phyloP scores from a whole-genome alignment of 208 protist genomes.

The Trypanosoma theileri region DNA sequence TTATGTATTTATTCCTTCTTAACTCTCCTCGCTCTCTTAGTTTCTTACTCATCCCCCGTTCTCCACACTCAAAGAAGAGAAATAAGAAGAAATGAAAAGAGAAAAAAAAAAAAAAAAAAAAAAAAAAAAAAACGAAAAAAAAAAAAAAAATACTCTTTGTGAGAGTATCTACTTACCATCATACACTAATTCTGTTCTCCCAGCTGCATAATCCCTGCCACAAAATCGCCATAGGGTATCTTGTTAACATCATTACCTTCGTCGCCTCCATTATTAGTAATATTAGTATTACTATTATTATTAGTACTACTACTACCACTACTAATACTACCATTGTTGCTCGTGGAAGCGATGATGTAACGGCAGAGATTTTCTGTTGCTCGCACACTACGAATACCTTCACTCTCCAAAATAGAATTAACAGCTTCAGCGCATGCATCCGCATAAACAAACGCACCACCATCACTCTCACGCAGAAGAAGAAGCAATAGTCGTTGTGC shows the following conservation, averaged over 20 bases:
- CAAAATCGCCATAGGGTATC: too few relatives aligned
- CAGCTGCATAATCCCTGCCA: conserved; percentile 10
- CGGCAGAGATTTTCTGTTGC: conserved; percentile 31
- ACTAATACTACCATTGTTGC: background rate
- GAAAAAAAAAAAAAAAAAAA: background rate
- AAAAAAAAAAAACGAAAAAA: background rate
- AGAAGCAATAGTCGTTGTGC: conserved; percentile 50
- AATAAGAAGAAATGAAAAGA: background rate
- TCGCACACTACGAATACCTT: conserved; percentile 30
- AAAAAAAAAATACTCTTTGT: conserved; percentile 5
- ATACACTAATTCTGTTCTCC: background rate
- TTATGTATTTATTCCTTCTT: too few relatives aligned
- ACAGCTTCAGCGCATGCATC: conserved; percentile 54
- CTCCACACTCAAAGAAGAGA: too few relatives aligned
- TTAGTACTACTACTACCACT: background rate
- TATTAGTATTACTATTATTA: background rate
- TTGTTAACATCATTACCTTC: too few relatives aligned
- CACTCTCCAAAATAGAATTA: conserved; percentile 58
- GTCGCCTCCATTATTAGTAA: background rate
- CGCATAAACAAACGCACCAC: conserved; percentile 21
- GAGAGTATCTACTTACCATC: background rate
- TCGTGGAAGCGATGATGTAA: background rate
- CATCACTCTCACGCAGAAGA: conserved; percentile 32
- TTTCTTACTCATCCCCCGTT: too few relatives aligned
- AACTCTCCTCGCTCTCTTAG: too few relatives aligned